Evolutionary conservation across 2,329 filamentous ascomycete species (phyloP).

Genomic region (Seiridium unicorne): DNA sequence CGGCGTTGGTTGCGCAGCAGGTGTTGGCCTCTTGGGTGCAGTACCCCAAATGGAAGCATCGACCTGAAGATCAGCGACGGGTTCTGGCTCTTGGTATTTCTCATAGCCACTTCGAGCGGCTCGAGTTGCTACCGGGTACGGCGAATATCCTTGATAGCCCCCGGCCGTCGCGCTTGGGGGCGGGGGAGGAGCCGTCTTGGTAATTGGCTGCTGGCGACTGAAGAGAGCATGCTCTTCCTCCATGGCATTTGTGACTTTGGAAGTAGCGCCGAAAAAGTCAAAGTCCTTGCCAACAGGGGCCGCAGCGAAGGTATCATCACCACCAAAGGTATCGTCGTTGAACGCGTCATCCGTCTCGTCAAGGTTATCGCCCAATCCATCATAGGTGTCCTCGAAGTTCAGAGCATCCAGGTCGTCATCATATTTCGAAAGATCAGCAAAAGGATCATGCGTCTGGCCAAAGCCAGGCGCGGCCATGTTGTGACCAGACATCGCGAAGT

Average conservation of each 20-base stretch:
- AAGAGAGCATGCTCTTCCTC: constrained; percentile 89
- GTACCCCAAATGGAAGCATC: constrained; percentile 93
- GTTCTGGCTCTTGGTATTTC: constrained; percentile 81
- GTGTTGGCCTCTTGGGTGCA: constrained; percentile 56
- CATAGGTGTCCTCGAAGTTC: constrained; percentile 97
- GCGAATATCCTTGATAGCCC: constrained; percentile 29
- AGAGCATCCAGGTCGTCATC: constrained; percentile 57
- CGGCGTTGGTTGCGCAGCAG: constrained; percentile 18
- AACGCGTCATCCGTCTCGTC: constrained; percentile 91
- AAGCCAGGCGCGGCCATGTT: constrained; percentile 74
- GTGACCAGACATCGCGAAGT: constrained; percentile 61
- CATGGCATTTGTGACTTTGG: constrained; percentile 80
- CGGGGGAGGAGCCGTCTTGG: constrained; percentile 35
- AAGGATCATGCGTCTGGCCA: constrained; percentile 79
- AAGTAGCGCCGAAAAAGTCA: constrained; percentile 93
- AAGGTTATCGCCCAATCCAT: constrained; percentile 86
- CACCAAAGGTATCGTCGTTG: constrained; percentile 92
- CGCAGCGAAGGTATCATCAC: constrained; percentile 38
- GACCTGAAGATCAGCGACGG: constrained; percentile 85
- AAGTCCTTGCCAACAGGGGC: constrained; percentile 82
- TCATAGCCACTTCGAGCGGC: constrained; percentile 84
- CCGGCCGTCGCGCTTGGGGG: constrained; percentile 28
- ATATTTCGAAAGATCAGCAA: constrained; percentile 72
- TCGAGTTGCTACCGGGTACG: constrained; percentile 44
- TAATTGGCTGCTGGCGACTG: constrained; percentile 66